Evolutionary conservation across 78 protist species (phyloP).

Genomic region (Salpingoeca rosetta): DNA sequence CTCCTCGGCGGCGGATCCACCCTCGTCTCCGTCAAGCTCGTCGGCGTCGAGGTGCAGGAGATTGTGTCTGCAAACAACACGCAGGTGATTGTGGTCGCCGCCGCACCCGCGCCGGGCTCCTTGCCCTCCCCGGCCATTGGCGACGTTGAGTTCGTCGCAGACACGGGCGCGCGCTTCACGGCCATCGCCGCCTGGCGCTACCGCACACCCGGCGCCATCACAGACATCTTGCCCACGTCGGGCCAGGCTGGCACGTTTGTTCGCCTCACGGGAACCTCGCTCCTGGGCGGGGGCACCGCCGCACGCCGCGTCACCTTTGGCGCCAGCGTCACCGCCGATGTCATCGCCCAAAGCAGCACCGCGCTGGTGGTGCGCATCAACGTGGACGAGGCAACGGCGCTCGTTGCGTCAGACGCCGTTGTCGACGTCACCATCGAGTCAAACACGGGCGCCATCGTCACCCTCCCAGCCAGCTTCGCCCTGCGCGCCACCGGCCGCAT

Average conservation of each 20-base stretch:
- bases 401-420: too few species aligned
- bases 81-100: not conserved
- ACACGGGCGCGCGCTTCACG: not conserved
- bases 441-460: too few species aligned
- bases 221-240: not conserved
- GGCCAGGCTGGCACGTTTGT: not conserved
- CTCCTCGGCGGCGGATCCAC: not conserved
- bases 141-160: not conserved
- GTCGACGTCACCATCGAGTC: too few species aligned
- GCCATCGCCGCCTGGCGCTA: not conserved
- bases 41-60: not conserved
- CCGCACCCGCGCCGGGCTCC: too few species aligned
- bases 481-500: too few species aligned
- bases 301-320: not conserved
- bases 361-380: too few species aligned
- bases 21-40: not conserved
- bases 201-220: not conserved
- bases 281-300: not conserved
- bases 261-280: not conserved
- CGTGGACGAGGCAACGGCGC: too few species aligned
- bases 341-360: too few species aligned
- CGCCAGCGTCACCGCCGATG: too few species aligned
- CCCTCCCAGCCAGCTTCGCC: too few species aligned
- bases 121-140: too few species aligned
- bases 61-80: not conserved